These are phyloP conservation scores for Platanthera zijinensis DNA, from an alignment of 106 monocot genomes.

Conservation along the genomic window DNA sequence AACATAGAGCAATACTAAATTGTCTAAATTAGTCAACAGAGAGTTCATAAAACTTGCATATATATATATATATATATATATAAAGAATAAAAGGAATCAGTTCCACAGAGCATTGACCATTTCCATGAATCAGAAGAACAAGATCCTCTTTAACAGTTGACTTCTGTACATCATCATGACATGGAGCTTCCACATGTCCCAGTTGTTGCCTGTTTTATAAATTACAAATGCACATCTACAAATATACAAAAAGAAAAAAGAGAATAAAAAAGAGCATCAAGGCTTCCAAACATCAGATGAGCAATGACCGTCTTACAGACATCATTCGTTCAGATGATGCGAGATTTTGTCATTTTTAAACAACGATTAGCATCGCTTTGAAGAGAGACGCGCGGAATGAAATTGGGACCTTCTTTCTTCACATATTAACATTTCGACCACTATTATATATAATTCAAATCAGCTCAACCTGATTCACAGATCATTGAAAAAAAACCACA, in stretches of 20 bases:
- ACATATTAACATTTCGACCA: neutral
- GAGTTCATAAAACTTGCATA: neutral
- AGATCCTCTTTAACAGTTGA: neutral
- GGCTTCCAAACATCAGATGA: neutral
- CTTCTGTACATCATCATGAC: neutral
- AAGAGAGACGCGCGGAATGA: neutral
- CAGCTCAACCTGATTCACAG: neutral
- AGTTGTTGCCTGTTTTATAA: neutral
- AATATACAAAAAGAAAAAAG: neutral
- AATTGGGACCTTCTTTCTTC: neutral
- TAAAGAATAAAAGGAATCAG: neutral
- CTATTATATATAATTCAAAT: neutral
- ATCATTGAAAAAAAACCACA: neutral
- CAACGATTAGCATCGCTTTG: neutral
- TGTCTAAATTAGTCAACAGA: neutral
- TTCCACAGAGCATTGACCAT: neutral
- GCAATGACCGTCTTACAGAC: neutral
- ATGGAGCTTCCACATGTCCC: neutral
- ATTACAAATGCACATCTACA: conserved; percentile 9
- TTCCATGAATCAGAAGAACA: neutral
- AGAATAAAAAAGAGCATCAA: neutral
- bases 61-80: too few relatives aligned
- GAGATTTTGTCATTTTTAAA: neutral
- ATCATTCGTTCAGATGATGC: neutral
- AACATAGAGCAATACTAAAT: too few relatives aligned